These are phyloP conservation scores for Rhodosporidiobolus sp. DNA, from an alignment of 768 basidiomycete species.

Conservation along the genomic window DNA sequence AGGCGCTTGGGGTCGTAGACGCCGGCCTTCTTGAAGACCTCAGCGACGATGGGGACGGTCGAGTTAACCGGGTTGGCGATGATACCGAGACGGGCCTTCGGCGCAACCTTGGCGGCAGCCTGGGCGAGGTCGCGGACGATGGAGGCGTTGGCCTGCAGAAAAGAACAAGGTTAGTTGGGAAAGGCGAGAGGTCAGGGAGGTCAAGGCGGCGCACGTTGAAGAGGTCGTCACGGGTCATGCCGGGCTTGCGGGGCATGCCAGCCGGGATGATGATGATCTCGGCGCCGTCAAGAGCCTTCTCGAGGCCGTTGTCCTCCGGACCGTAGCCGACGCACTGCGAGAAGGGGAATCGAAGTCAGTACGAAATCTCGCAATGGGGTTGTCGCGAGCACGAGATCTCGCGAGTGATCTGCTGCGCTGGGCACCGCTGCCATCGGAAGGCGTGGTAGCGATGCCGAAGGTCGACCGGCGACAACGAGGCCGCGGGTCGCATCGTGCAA, in stretches of 20 bases:
- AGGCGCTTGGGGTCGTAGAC: conserved; percentile 83
- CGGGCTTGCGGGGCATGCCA: conserved; percentile 87
- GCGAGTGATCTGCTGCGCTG: too few species aligned
- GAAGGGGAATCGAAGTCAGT: not conserved
- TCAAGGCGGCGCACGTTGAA: conserved; percentile 65
- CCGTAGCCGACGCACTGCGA: conserved; percentile 40
- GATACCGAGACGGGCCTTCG: conserved; percentile 88
- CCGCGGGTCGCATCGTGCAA: too few species aligned
- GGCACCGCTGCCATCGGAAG: too few species aligned
- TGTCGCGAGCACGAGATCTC: too few species aligned
- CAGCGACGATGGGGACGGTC: conserved; percentile 94
- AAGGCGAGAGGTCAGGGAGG: not conserved
- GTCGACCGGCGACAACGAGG: too few species aligned
- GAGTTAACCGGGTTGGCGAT: conserved; percentile 94
- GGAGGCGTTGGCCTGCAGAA: conserved; percentile 81
- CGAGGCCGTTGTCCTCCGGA: conserved; percentile 69
- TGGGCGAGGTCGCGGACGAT: conserved; percentile 94
- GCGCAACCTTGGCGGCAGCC: conserved; percentile 77
- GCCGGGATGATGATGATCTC: conserved; percentile 96
- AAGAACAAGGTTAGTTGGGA: not conserved
- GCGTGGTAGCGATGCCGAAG: too few species aligned
- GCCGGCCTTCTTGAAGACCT: conserved; percentile 83
- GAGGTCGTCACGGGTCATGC: conserved; percentile 91
- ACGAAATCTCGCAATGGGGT: not conserved
- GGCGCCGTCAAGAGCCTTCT: conserved; percentile 80